Percentiles rank a stretch among this genome's conserved stretches.
Conservation (phyloP, 306 rosid genomes). For the Lotus japonicus region DNA sequence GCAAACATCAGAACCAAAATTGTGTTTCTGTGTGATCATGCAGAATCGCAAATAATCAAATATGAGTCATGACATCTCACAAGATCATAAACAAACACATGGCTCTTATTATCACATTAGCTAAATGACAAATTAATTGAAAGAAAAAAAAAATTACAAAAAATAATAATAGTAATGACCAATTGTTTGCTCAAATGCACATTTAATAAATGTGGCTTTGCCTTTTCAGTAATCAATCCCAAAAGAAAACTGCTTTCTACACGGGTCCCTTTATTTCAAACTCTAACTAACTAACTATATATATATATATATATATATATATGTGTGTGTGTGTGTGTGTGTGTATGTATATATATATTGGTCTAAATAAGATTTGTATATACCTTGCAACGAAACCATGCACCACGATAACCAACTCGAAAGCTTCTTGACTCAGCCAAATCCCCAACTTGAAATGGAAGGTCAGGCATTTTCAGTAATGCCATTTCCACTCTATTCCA, state of each 20-base stretch:
- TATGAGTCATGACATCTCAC: too few relatives aligned
- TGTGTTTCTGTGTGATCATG: too few relatives aligned
- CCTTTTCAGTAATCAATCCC: background rate
- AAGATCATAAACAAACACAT: too few relatives aligned
- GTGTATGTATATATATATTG: background rate
- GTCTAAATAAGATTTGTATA: background rate
- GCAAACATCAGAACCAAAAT: too few relatives aligned
- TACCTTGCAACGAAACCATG: slow-evolving; percentile 93
- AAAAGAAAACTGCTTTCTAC: background rate
- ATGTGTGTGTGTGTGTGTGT: too few relatives aligned
- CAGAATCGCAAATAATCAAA: too few relatives aligned
- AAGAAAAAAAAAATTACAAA: background rate
- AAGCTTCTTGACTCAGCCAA: slow-evolving; percentile 50
- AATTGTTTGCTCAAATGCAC: background rate
- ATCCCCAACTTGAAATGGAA: slow-evolving; percentile 58
- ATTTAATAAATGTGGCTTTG: background rate
- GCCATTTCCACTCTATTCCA: background rate
- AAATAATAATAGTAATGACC: too few relatives aligned
- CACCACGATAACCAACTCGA: slow-evolving; percentile 61
- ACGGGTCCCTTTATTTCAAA: background rate
- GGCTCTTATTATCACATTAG: too few relatives aligned
- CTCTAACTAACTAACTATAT: background rate
- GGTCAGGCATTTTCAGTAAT: slow-evolving; percentile 2
- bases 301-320: background rate
- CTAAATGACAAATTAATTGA: too few relatives aligned